Evolutionary conservation across 257 asterid genomes (phyloP), one percentile per base, ranked within the genome.

Genomic region (Buddleja alternifolia): DNA sequence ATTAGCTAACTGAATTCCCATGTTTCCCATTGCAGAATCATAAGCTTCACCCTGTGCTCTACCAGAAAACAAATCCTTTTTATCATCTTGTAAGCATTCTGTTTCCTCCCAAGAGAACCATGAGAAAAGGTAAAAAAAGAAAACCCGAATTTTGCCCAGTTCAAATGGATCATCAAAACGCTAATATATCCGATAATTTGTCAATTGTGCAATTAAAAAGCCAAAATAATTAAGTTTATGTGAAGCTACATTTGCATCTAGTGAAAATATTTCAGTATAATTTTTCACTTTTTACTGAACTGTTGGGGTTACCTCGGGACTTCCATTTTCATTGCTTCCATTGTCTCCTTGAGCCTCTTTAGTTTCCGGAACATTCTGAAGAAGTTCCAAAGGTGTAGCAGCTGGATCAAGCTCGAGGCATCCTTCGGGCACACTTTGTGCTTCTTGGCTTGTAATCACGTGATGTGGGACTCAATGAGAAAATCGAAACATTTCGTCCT

Each of bases 331-430:
- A n/a, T n/a, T n/a, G n/a, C n/a, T n/a, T n/a, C n/a, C n/a, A n/a
- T n/a, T n/a, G n/a, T n/a, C n/a, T n/a, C n/a, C n/a, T 15, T 51
- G 67, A 66, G 20, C 73, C 45, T 69, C 74, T 12, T 59, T 59
- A 50, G 56, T 69, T 77, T 77, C 84, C 10, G 73, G 51, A 8
- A 52, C 48, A 44, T 79, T 86, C 69, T 79, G 90, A 68, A 90
- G 85, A 63, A 90, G 89, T 54, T 90, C 96, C 78, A 84, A 39
- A 3, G 96, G 92, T 6, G 83, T 84, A 56, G 97, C 91, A 7
- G 97, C 97, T 11, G 97, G 93, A 71, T 90, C 97, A 42, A 90
- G 85, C 90, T 90, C 97, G 77, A 84, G 74, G 75, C 77, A 84
- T 75, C 87, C 92, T 64, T 80, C 69, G 4, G 94, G 97, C 19